Percentiles rank a stretch among this genome's conserved stretches.
Evolutionary conservation across 2,329 filamentous ascomycete genomes (phyloP).

Genomic region (Colletotrichum cuscutae): DNA sequence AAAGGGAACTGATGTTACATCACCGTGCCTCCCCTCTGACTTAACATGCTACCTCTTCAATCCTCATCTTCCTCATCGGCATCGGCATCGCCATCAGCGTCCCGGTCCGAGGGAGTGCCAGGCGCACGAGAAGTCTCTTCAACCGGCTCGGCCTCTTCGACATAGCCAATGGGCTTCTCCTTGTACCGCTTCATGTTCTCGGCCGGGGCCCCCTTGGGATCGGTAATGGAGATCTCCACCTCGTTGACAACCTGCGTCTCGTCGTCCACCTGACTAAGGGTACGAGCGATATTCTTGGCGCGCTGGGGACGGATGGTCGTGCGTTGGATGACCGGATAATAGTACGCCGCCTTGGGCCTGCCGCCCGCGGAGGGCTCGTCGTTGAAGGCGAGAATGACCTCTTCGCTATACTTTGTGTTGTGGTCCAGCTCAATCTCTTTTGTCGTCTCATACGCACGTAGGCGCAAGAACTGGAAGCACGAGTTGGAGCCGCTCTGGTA

Average conservation of each 20-base stretch:
- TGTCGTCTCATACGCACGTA: constrained; percentile 73
- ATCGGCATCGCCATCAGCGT: constrained; percentile 56
- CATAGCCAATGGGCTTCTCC: constrained; percentile 61
- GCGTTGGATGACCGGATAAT: constrained; percentile 75
- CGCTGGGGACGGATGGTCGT: constrained; percentile 71
- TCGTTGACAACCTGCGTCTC: constrained; percentile 65
- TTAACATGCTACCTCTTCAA: not conserved
- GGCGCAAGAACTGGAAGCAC: constrained; percentile 69
- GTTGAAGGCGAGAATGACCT: constrained; percentile 69
- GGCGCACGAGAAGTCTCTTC: constrained; percentile 14
- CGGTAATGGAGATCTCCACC: constrained; percentile 64
- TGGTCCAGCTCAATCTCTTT: constrained; percentile 67
- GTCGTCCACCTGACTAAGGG: constrained; percentile 55
- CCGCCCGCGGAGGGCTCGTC: constrained; percentile 54
- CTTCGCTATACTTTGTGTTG: constrained; percentile 70
- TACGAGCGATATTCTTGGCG: constrained; percentile 70
- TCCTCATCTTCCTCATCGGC: constrained; percentile 56
- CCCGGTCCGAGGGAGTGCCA: constrained; percentile 40
- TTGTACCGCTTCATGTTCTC: constrained; percentile 64
- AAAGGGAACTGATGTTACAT: not conserved
- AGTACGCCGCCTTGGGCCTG: constrained; percentile 69
- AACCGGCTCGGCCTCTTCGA: constrained; percentile 45
- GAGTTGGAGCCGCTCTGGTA: constrained; percentile 55
- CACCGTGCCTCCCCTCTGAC: not conserved
- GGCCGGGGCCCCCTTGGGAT: constrained; percentile 64